Evolutionary conservation across 352 stramenopile species (phyloP).

Genomic region (Globisporangium camurandrum): DNA sequence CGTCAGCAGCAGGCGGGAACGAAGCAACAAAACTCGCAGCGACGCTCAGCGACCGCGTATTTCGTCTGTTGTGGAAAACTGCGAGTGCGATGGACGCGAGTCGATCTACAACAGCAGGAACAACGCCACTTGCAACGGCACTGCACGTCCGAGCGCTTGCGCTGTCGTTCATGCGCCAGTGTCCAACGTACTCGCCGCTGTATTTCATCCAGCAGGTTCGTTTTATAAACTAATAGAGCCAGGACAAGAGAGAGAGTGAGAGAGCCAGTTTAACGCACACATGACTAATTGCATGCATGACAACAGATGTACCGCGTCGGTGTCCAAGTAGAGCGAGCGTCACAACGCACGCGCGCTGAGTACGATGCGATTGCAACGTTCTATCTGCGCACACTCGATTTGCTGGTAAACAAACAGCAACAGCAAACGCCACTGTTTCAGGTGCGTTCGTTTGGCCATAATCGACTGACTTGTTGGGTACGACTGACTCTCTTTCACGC

Average conservation of each 20-base stretch:
- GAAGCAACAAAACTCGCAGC: slow-evolving; percentile 46
- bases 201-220: slow-evolving; percentile 64
- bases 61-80: slow-evolving; percentile 69
- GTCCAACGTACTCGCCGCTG: slow-evolving; percentile 42
- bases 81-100: slow-evolving; percentile 29
- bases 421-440: slow-evolving; percentile 2
- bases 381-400: slow-evolving; percentile 22
- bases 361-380: slow-evolving; percentile 26
- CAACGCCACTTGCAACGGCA: slow-evolving; percentile 10
- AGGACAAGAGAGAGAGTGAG: no score
- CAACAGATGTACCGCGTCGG: slow-evolving; percentile 59
- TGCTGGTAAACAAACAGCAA: slow-evolving; percentile 4
- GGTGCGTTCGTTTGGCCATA: no score
- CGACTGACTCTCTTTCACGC: neutral
- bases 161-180: slow-evolving; percentile 59
- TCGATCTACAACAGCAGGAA: no score
- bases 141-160: slow-evolving; percentile 38
- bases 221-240: no score
- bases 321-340: slow-evolving; percentile 47
- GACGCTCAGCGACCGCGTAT: slow-evolving; percentile 58
- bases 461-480: neutral
- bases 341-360: slow-evolving; percentile 19
- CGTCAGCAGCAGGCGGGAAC: slow-evolving; percentile 24
- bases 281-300: no score
- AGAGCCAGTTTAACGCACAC: no score